Percentiles rank a stretch among this genome's conserved stretches.
Conservation (phyloP, 2,329 filamentous ascomycete species). For the Xylariales sp. region DNA sequence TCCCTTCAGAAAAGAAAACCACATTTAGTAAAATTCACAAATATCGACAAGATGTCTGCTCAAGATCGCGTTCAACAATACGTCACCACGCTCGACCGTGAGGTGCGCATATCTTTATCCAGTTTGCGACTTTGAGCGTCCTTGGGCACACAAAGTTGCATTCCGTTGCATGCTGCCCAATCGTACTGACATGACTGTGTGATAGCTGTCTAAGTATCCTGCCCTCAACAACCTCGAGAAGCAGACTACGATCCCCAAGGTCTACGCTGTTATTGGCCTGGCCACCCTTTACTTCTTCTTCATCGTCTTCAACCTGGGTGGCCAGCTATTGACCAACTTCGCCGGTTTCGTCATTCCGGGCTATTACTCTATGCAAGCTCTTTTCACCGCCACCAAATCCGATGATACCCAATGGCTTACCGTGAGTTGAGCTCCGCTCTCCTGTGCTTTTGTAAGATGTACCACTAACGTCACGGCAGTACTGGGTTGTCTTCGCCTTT, state of each 20-base stretch:
- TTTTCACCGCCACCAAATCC: slow-evolving; percentile 66
- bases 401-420: slow-evolving; percentile 82
- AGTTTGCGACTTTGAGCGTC: not conserved
- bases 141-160: not conserved
- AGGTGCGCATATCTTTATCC: slow-evolving; percentile 49
- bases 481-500: slow-evolving; percentile 84
- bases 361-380: slow-evolving; percentile 77
- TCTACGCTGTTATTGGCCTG: slow-evolving; percentile 74
- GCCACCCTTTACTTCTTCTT: slow-evolving; percentile 83
- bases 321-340: slow-evolving; percentile 82
- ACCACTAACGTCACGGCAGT: slow-evolving; percentile 39
- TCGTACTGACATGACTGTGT: slow-evolving; percentile 12
- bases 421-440: slow-evolving; percentile 40
- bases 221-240: slow-evolving; percentile 81
- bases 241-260: slow-evolving; percentile 78
- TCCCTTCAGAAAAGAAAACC: not conserved
- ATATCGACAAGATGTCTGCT: slow-evolving; percentile 59
- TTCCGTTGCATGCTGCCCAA: slow-evolving; percentile 11
- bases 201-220: slow-evolving; percentile 80
- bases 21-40: slow-evolving; percentile 10
- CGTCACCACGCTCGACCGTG: slow-evolving; percentile 75
- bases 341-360: slow-evolving; percentile 78
- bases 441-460: not conserved
- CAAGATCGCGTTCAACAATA: slow-evolving; percentile 76
- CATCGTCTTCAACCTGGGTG: slow-evolving; percentile 88